Evolutionary conservation across 768 basidiomycete genomes (phyloP).

Genomic region (Tubosaeta sp.): DNA sequence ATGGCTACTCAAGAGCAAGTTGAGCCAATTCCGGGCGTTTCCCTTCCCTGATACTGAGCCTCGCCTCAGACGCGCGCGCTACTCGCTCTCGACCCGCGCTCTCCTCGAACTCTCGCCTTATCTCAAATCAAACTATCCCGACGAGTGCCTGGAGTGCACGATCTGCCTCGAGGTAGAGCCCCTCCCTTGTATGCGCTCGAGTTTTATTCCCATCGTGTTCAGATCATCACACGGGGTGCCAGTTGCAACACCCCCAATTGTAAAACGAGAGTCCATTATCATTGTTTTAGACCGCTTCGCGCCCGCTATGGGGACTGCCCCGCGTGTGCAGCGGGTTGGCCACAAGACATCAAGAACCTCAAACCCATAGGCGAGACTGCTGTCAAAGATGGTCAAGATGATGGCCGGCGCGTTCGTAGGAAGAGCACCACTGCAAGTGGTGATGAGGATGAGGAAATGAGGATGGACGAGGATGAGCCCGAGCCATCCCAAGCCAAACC

Average conservation of each 20-base stretch:
- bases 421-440: slow-evolving; percentile 34
- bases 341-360: slow-evolving; percentile 45
- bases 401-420: slow-evolving; percentile 34
- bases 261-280: slow-evolving; percentile 56
- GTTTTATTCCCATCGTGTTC: neutral
- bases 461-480: slow-evolving; percentile 30
- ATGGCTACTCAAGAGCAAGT: slow-evolving; percentile 76
- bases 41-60: neutral
- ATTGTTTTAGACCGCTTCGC: slow-evolving; percentile 57
- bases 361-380: slow-evolving; percentile 66
- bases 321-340: slow-evolving; percentile 58
- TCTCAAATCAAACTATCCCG: slow-evolving; percentile 66
- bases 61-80: slow-evolving; percentile 54
- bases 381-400: slow-evolving; percentile 55
- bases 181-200: neutral
- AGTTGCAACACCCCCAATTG: slow-evolving; percentile 61
- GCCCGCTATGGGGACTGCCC: slow-evolving; percentile 48
- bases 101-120: slow-evolving; percentile 71
- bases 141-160: slow-evolving; percentile 68
- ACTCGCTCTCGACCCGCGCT: slow-evolving; percentile 71
- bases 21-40: slow-evolving; percentile 26
- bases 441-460: slow-evolving; percentile 41
- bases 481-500: slow-evolving; percentile 30
- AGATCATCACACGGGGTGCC: slow-evolving; percentile 69
- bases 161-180: slow-evolving; percentile 62